A percentile compares a stretch with the other conserved stretches of the same genome.
These are phyloP conservation scores for Fusarium setosum DNA, from an alignment of 2,329 filamentous ascomycete genomes.

Conservation along the genomic window DNA sequence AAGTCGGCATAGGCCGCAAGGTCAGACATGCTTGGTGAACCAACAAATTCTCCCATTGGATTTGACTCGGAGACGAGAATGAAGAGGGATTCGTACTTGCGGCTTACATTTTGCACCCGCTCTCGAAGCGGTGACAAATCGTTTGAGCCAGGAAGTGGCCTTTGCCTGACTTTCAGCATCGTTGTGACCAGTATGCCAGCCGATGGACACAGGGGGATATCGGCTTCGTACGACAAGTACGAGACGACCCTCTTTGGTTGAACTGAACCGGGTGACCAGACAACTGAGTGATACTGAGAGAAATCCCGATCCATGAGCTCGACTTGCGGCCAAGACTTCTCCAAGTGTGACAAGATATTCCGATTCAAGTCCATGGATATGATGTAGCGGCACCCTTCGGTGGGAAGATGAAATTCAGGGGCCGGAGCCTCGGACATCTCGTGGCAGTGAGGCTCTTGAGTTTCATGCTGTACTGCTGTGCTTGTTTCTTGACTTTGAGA, in stretches of 20 bases:
- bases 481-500: background rate
- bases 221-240: slow-evolving; percentile 68
- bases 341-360: slow-evolving; percentile 60
- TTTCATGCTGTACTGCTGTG: background rate
- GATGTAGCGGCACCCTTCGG: slow-evolving; percentile 53
- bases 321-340: slow-evolving; percentile 59
- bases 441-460: background rate
- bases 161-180: slow-evolving; percentile 78
- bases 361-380: slow-evolving; percentile 63
- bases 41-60: slow-evolving; percentile 53
- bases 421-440: slow-evolving; percentile 1
- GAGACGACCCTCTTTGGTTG: slow-evolving; percentile 47
- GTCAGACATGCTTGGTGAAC: slow-evolving; percentile 54
- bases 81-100: slow-evolving; percentile 74
- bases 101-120: slow-evolving; percentile 62
- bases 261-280: slow-evolving; percentile 45
- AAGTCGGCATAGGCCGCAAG: slow-evolving; percentile 60
- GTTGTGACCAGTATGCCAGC: slow-evolving; percentile 78
- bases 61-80: slow-evolving; percentile 73
- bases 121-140: slow-evolving; percentile 62
- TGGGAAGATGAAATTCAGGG: slow-evolving; percentile 32
- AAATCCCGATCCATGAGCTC: slow-evolving; percentile 73
- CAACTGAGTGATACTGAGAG: slow-evolving; percentile 48
- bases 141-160: slow-evolving; percentile 66
- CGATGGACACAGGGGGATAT: slow-evolving; percentile 76